phyloP scores from a whole-genome alignment of 2,329 filamentous ascomycete genomes.

The Sporothrix mexicana region DNA sequence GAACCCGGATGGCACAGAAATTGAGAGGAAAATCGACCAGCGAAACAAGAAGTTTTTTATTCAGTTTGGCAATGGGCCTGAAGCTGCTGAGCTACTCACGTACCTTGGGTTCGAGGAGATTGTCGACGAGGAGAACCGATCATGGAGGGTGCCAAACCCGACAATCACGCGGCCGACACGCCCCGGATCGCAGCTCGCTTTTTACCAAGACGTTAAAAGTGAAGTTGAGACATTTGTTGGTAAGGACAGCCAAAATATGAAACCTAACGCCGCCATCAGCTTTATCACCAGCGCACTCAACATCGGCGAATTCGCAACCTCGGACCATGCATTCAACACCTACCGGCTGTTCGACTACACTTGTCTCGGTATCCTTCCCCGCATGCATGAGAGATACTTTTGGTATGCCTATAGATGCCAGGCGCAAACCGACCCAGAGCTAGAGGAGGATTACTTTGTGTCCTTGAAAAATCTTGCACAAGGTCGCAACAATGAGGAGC shows the following conservation, averaged over 20 bases:
- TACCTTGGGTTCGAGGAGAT: constrained; percentile 57
- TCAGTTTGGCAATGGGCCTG: constrained; percentile 54
- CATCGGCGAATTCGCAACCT: constrained; percentile 33
- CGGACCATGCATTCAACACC: not conserved
- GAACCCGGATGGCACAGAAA: constrained; percentile 39
- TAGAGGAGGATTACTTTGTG: constrained; percentile 35
- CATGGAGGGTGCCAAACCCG: constrained; percentile 46
- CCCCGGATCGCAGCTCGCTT: constrained; percentile 53
- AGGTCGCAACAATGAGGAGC: constrained; percentile 39
- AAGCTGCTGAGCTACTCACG: constrained; percentile 56
- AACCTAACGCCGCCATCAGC: constrained; percentile 42
- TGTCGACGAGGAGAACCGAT: constrained; percentile 49
- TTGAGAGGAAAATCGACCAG: constrained; percentile 54
- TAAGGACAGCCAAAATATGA: constrained; percentile 36
- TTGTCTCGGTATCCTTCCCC: constrained; percentile 38
- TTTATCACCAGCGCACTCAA: constrained; percentile 37
- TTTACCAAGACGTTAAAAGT: constrained; percentile 56
- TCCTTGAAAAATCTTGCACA: constrained; percentile 38
- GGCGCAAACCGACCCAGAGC: constrained; percentile 38
- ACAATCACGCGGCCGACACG: constrained; percentile 49
- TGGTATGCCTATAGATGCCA: constrained; percentile 42
- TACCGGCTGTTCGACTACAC: constrained; percentile 37
- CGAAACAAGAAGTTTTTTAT: constrained; percentile 63
- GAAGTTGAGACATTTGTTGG: constrained; percentile 53
- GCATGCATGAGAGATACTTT: constrained; percentile 41